These are phyloP conservation scores for Rhizoclosmatium globosum DNA, from an alignment of 192 early-diverging fungal genomes.

Conservation along the genomic window DNA sequence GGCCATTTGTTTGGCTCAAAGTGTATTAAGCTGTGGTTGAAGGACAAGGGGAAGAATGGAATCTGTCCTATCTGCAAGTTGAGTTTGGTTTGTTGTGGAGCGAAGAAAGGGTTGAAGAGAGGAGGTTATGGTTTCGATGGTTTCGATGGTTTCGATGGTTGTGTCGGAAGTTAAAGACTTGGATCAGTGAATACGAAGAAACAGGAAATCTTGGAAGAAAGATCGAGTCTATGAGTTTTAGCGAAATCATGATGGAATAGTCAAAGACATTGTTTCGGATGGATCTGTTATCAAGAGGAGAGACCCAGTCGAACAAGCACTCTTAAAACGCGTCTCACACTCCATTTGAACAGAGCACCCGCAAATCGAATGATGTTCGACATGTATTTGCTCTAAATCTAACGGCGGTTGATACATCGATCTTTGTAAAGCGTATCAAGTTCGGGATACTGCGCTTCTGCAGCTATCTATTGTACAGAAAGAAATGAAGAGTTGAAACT, in stretches of 20 bases:
- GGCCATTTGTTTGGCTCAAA: neutral
- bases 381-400: neutral
- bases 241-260: neutral
- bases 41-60: neutral
- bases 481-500: neutral
- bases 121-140: no score
- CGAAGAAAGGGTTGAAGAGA: no score
- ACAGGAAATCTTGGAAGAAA: no score
- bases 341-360: neutral
- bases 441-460: neutral
- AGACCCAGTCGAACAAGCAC: no score
- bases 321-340: no score
- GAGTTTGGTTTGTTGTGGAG: neutral
- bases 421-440: neutral
- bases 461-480: neutral
- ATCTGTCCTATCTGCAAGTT: neutral
- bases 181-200: no score
- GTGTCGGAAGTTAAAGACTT: no score
- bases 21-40: neutral
- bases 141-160: no score
- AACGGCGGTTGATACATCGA: neutral
- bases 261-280: neutral
- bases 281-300: neutral
- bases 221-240: no score
- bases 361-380: neutral